Evolutionary conservation across 495 filamentous ascomycete genomes (phyloP).

Genomic region (Articulospora tetracladia): DNA sequence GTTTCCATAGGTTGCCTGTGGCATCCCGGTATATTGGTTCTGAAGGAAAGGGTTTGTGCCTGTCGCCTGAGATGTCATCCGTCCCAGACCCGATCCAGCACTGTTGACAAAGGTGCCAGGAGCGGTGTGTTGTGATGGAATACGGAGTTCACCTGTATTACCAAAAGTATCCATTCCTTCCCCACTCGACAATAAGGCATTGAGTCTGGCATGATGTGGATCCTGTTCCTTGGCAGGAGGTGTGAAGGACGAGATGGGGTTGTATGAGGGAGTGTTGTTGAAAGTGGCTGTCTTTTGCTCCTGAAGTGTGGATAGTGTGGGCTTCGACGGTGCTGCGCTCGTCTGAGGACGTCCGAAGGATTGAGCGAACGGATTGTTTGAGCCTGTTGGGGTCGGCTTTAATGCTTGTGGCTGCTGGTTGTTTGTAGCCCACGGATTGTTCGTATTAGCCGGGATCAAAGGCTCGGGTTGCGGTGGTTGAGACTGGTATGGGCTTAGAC

Average conservation of each 20-base stretch:
- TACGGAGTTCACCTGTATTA: conserved; percentile 89
- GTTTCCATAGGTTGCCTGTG: conserved; percentile 50
- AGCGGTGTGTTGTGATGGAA: conserved; percentile 94
- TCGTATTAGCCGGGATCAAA: conserved; percentile 48
- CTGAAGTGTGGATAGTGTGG: conserved; percentile 62
- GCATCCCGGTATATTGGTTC: conserved; percentile 77
- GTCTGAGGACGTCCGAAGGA: conserved; percentile 45
- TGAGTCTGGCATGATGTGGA: conserved; percentile 81
- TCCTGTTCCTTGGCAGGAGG: conserved; percentile 51
- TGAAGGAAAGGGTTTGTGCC: conserved; percentile 90
- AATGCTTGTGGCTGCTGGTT: conserved; percentile 39
- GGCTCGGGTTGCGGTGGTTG: conserved; percentile 35
- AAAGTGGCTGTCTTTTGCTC: conserved; percentile 63
- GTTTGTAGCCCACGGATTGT: conserved; percentile 76
- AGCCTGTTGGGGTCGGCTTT: conserved; percentile 73
- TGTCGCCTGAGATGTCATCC: conserved; percentile 66
- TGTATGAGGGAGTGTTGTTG: conserved; percentile 32
- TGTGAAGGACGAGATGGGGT: conserved; percentile 25
- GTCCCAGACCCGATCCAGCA: conserved; percentile 71
- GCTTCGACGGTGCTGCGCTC: conserved; percentile 51
- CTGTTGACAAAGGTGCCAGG: conserved; percentile 97
- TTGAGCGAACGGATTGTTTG: conserved; percentile 90
- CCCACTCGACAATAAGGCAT: conserved; percentile 79
- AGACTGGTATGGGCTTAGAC: conserved; percentile 22
- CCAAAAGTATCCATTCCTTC: conserved; percentile 97